Base-by-base conservation (phyloP, 1,284 basidiomycete species). In the Thecaphora frezii region DNA sequence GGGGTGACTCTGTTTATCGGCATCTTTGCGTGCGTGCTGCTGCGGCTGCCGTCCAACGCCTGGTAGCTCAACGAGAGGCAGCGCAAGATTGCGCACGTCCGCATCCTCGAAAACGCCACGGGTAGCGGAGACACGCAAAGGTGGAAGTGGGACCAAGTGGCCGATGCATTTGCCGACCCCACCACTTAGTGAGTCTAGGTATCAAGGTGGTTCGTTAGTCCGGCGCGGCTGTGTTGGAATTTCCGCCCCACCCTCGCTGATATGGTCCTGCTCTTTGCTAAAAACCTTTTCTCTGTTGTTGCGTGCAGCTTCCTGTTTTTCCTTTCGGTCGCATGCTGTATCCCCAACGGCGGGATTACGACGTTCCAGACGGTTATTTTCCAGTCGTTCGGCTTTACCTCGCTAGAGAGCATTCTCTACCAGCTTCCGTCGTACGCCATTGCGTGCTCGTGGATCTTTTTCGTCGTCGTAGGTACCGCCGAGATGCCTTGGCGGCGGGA, bases 91-190 rank as follows among this genome's bases (percentile, higher is more conserved):
- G 71, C 75, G 3, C 61, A 58, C 43, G 73, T 74, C 2, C 46
- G 76, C 23, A 72, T 77, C 51, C 61, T 71, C 52, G 57, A 52
- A 19, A 79, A 79, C 48, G 64, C 68, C 18, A 58, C 65, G 1
- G 78, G 78, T 18, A 73, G 69, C 2, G 78, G 78, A 42, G 39
- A 58, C 38, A 65, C 58, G 1, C 67, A 64, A 28, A 52, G 48
- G 23, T 77, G 69, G 67, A 74, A 74, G 19, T 74, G 73, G 73
- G 66, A 68, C 22, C 78, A 80, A 46, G 70, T 73, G 19, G 58
- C 44, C 39, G 58, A 55, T 24, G 60, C 60, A 2, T 48, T 52
- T 28, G 46, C 45, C 19, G 51, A 52, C 37, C 56, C 60, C 0
- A 51, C 69, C 68, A 55, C 63, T n/a, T 78, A 71, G 28, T 28